A percentile compares a stretch with the other conserved stretches of the same genome.
Conservation (phyloP, 495 filamentous ascomycete species). For the Hypomontagnella submonticulosa region DNA sequence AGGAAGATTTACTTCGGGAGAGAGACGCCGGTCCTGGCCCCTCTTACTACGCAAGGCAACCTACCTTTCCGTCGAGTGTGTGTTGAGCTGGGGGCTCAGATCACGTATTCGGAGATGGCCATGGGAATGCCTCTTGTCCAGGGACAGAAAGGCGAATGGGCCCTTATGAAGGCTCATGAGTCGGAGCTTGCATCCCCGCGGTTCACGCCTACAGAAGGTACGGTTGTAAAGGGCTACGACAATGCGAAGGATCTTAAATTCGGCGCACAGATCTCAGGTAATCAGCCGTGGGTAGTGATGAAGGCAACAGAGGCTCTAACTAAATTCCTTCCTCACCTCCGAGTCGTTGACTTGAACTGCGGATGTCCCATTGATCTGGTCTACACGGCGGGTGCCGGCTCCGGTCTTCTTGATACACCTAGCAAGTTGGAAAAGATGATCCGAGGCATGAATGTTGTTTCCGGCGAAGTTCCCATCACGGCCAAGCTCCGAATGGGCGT, state of each 20-base stretch:
- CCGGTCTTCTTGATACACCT: conserved; percentile 87
- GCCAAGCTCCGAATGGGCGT: conserved; percentile 96
- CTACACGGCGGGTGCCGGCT: conserved; percentile 85
- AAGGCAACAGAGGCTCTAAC: conserved; percentile 87
- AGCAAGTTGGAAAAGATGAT: conserved; percentile 91
- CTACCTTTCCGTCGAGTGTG: conserved; percentile 96
- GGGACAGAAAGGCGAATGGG: conserved; percentile 92
- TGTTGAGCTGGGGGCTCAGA: conserved; percentile 84
- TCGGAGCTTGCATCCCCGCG: conserved; percentile 77
- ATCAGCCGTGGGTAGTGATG: conserved; percentile 85
- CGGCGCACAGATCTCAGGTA: conserved; percentile 89
- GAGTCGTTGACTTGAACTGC: conserved; percentile 93
- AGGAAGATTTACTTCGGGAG: conserved; percentile 89
- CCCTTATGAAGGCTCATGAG: conserved; percentile 88
- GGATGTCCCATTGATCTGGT: conserved; percentile 97
- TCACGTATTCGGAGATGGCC: conserved; percentile 99
- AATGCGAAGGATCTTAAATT: conserved; percentile 86
- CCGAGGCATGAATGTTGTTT: conserved; percentile 93
- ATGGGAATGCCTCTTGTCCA: conserved; percentile 92
- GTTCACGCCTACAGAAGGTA: conserved; percentile 55
- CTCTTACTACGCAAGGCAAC: conserved; percentile 93
- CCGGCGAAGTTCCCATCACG: conserved; percentile 85
- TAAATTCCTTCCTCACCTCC: conserved; percentile 77
- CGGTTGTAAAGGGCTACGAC: conserved; percentile 77
- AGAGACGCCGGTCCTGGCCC: conserved; percentile 91